Conservation (phyloP, 345 rosid species). For the Eucalyptus albens region DNA sequence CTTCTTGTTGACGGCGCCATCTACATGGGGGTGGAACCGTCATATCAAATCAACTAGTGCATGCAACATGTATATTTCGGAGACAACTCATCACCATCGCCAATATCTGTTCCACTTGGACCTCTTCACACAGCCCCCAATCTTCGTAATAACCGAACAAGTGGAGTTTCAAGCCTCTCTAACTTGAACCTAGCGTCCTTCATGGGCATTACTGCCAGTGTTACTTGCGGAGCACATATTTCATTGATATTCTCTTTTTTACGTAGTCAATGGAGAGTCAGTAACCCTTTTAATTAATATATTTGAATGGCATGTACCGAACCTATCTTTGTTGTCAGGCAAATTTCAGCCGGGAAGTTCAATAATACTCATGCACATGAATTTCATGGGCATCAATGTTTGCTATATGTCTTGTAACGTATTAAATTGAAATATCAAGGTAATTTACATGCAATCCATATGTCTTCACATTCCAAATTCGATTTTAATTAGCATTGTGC, state of each 20-base stretch:
- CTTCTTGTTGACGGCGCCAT: not conserved
- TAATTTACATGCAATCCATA: not conserved
- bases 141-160: not conserved
- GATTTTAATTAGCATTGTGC: too few relatives aligned
- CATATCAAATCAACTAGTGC: too few relatives aligned
- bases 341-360: not conserved
- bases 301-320: not conserved
- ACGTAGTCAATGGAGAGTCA: too few relatives aligned
- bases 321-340: not conserved
- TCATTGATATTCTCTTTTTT: too few relatives aligned
- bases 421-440: not conserved
- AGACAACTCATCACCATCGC: not conserved
- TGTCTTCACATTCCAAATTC: too few relatives aligned
- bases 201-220: not conserved
- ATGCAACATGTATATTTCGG: too few relatives aligned
- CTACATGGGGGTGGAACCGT: not conserved
- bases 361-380: too few relatives aligned
- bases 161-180: not conserved
- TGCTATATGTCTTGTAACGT: not conserved
- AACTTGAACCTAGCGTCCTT: not conserved
- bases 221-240: not conserved
- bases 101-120: not conserved
- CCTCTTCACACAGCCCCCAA: not conserved
- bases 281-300: not conserved
- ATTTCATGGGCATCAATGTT: too few relatives aligned